Evolutionary conservation across 345 rosid genomes (phyloP), one percentile per base, ranked within the genome.

Genomic region (Gossypium mustelinum): DNA sequence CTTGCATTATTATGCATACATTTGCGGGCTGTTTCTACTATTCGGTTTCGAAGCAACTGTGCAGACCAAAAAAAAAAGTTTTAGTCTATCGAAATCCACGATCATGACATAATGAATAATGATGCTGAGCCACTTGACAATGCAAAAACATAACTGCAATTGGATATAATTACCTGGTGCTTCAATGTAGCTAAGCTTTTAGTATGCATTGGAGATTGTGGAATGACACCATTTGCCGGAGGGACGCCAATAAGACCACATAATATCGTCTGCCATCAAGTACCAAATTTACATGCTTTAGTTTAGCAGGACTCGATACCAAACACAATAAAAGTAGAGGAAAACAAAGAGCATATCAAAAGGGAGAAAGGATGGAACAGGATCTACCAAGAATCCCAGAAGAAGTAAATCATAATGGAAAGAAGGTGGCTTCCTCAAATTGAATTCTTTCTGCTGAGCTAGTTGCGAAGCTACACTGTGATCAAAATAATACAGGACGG

Each of bases 401-500:
- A 94, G 97, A 81, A 94, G 90, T 74, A 94, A 86, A 73, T 94
- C 98, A 43, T 89, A 92, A 81, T 94, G 98, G 74, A 85, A 94
- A 74, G 97, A 89, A 79, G 97, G 79, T 25, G 97, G 97, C 66
- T 88, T 94, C 75, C 92, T 92, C 75, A 92, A 86, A 84, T 92
- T 94, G 82, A 92, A 94, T 83, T 94, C 97, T 78, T 87, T 81
- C 78, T 94, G 97, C 76, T 94, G 97, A 29, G 98, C 97, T 24
- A 92, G 97, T 78, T 94, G 98, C 13, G 98, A 86, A 39, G 97
- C 98, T 77, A 92, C 97, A 44, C 97, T 90, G 80, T 94, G 98
- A 77, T 94, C 98, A 74, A 94, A 94, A 80, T 92, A 94, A 80
- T 94, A 94, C 48, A 94, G 98, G 72, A 92, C 97, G 0, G 97